These are phyloP conservation scores for Saturnispora zaruensis DNA, from an alignment of 805 yeast genomes.

Conservation along the genomic window DNA sequence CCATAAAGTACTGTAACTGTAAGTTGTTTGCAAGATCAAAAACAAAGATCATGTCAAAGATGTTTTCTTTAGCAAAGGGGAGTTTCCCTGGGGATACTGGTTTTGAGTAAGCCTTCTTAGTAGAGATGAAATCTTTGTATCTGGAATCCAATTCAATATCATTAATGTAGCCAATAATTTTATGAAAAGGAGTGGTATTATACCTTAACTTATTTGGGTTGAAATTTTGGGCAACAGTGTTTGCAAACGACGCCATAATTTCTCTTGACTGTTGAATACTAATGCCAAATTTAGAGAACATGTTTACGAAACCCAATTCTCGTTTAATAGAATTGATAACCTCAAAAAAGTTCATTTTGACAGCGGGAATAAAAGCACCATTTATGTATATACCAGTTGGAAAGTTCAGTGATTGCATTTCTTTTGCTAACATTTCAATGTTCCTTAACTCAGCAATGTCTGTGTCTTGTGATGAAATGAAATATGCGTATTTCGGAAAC, in stretches of 20 bases:
- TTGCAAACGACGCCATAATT: constrained; percentile 34
- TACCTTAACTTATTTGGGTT: constrained; percentile 19
- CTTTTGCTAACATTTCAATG: not conserved
- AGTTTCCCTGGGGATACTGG: constrained; percentile 46
- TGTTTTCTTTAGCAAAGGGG: constrained; percentile 64
- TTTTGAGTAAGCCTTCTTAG: constrained; percentile 40
- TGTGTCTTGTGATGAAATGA: constrained; percentile 25
- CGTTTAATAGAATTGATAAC: constrained; percentile 32
- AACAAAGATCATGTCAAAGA: constrained; percentile 65
- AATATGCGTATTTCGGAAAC: constrained; percentile 46
- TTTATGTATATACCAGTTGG: constrained; percentile 53
- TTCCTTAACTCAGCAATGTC: constrained; percentile 8
- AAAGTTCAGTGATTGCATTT: constrained; percentile 11
- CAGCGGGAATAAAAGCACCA: constrained; percentile 51
- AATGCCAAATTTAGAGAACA: constrained; percentile 28
- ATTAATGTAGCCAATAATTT: constrained; percentile 60
- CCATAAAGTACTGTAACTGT: constrained; percentile 42
- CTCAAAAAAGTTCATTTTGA: constrained; percentile 36
- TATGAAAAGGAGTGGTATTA: constrained; percentile 15
- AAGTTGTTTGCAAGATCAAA: constrained; percentile 47
- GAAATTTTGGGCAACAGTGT: constrained; percentile 9
- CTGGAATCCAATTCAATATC: constrained; percentile 58
- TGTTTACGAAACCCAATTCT: constrained; percentile 23
- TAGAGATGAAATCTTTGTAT: constrained; percentile 39
- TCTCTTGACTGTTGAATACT: constrained; percentile 28